Base-by-base conservation (phyloP, 1,139 yeast genomes). In the Debaryomyces fabryi region DNA sequence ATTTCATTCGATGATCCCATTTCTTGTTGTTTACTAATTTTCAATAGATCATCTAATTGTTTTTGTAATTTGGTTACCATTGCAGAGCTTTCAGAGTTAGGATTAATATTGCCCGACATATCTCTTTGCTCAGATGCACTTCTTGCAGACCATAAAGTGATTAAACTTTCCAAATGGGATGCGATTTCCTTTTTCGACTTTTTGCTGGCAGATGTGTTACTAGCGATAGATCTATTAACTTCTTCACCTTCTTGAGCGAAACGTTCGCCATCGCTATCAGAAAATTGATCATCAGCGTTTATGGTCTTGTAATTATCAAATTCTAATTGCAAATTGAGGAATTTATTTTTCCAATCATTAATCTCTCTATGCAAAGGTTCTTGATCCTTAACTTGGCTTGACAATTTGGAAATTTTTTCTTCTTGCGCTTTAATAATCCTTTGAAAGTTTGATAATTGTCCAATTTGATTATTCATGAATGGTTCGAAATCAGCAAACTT, bases 351-450 rank as follows among this genome's bases (percentile, higher is more conserved):
- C 71, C 83, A 70, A 9, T 79, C 79, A 41, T 71, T 69, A 45
- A 78, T 65, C 54, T 82, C 78, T 39, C 74, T 74, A 49, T 76
- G 72, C 52, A 79, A 68, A 5, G 58, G 62, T 54, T 77, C 77
- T 53, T 80, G 79, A 29, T 73, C 77, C 47, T 67, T 69, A 1
- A 82, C 69, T 52, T 74, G 75, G 3, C 59, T 55, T n/a, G 74
- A 64, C 53, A 81, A 70, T 6, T 62, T 59, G 4, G 64, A 63
- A 36, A 85, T 74, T 53, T 74, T 71, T 6, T 65, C 70, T 51
- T 79, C 81, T 65, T 86, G 91, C 5, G 68, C 65, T 55, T 79
- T 74, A 37, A 86, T 75, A 23, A 86, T 62, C 37, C 72, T 69
- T 59, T 85, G 86, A 60, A 86, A 67, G 29, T 74, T 73, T 7